Evolutionary conservation across 331 rosid genomes (phyloP).

Genomic region (Quercus phellos): DNA sequence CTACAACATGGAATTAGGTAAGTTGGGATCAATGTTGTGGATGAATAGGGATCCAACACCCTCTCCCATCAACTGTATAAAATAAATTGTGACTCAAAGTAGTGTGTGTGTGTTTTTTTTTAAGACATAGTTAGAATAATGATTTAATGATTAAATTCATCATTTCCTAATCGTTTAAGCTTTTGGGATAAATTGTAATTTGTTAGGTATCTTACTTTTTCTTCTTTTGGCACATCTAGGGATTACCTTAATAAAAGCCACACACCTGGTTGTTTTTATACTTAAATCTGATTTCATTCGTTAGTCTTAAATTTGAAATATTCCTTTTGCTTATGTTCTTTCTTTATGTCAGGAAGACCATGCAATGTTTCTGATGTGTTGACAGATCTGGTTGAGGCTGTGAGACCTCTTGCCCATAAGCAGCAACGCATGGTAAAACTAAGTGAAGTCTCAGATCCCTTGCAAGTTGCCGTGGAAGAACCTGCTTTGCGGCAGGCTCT

Average conservation of each 20-base stretch:
- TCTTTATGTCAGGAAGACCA: slow-evolving; percentile 88
- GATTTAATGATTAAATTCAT: no score
- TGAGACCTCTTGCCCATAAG: slow-evolving; percentile 62
- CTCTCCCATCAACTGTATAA: neutral
- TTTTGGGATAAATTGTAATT: no score
- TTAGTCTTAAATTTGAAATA: slow-evolving; percentile 1
- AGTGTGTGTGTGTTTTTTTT: no score
- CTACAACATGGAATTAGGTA: slow-evolving; percentile 76
- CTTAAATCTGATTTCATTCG: slow-evolving; percentile 4
- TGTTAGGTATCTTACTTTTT: neutral
- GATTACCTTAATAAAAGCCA: neutral
- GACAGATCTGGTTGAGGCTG: slow-evolving; percentile 78
- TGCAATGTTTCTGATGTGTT: slow-evolving; percentile 81
- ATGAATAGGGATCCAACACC: neutral
- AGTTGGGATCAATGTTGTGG: slow-evolving; percentile 6
- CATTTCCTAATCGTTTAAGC: no score
- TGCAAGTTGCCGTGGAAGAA: slow-evolving; percentile 74
- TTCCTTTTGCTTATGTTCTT: slow-evolving; percentile 41
- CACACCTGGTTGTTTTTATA: slow-evolving; percentile 3
- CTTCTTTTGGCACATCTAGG: neutral
- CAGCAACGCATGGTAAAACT: slow-evolving; percentile 60
- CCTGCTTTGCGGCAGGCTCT: slow-evolving; percentile 93
- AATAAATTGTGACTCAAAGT: neutral
- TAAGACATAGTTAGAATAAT: no score
- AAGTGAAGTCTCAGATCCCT: slow-evolving; percentile 50